These are phyloP conservation scores for Colletotrichum liriopes DNA, from an alignment of 2,329 filamentous ascomycete species.

Conservation along the genomic window DNA sequence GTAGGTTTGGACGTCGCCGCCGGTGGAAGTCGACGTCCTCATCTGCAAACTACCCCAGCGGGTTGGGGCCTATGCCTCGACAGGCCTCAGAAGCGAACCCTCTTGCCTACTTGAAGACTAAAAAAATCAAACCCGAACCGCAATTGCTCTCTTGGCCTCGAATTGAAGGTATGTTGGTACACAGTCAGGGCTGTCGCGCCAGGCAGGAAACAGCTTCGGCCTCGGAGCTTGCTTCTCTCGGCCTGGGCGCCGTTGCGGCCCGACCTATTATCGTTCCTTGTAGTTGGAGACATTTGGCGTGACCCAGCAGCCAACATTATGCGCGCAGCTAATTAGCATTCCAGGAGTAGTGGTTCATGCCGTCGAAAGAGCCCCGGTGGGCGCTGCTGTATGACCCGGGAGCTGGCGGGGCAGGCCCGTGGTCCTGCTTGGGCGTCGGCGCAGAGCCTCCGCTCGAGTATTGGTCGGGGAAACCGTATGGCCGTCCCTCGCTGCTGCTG, in stretches of 20 bases:
- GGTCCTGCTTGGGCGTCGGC: conserved; percentile 53
- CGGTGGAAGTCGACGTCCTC: background rate
- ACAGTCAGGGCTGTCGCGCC: conserved; percentile 20
- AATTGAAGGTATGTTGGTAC: conserved; percentile 38
- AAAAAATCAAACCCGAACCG: conserved; percentile 25
- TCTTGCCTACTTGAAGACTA: conserved; percentile 13
- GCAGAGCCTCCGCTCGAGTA: conserved; percentile 59
- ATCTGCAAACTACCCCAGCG: background rate
- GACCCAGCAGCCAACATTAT: conserved; percentile 20
- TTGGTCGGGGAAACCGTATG: conserved; percentile 66
- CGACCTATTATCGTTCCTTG: conserved; percentile 28
- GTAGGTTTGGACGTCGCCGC: background rate
- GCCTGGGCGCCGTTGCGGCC: conserved; percentile 7
- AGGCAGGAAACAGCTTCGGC: conserved; percentile 22
- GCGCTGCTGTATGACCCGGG: conserved; percentile 59
- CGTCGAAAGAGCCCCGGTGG: conserved; percentile 62
- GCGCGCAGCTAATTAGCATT: conserved; percentile 59
- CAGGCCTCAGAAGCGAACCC: conserved; percentile 28
- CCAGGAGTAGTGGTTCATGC: conserved; percentile 72
- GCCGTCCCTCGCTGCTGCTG: conserved; percentile 60
- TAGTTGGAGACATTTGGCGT: conserved; percentile 20
- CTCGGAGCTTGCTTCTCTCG: conserved; percentile 7
- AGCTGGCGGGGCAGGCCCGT: conserved; percentile 52
- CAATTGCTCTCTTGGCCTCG: conserved; percentile 33
- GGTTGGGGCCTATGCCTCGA: background rate